A percentile compares a stretch with the other conserved stretches of the same genome.
These are phyloP conservation scores for Saccharomycopsis oosterbeekiorum DNA, from an alignment of 805 yeast genomes.

Conservation along the genomic window DNA sequence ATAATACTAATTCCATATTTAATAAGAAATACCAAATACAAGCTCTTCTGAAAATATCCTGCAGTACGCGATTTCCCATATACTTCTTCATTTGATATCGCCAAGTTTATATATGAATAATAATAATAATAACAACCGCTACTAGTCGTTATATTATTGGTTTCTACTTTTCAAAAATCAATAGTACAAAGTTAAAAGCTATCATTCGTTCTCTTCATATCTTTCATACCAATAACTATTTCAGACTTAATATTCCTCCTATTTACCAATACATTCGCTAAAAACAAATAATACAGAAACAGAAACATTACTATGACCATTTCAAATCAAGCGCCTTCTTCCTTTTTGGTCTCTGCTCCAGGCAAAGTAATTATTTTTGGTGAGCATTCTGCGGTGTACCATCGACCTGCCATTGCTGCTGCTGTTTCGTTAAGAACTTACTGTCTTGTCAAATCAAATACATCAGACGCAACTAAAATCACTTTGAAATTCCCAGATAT, in stretches of 20 bases:
- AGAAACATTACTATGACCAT: background rate
- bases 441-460: slow-evolving; percentile 46
- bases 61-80: background rate
- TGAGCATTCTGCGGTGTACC: slow-evolving; percentile 92
- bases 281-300: too few relatives aligned
- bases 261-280: background rate
- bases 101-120: background rate
- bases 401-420: slow-evolving; percentile 93
- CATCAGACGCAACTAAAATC: slow-evolving; percentile 32
- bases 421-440: slow-evolving; percentile 83
- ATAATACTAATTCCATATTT: background rate
- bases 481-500: slow-evolving; percentile 80
- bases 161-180: too few relatives aligned
- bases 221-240: too few relatives aligned
- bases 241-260: background rate
- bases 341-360: slow-evolving; percentile 83
- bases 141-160: too few relatives aligned
- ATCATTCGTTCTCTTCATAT: too few relatives aligned
- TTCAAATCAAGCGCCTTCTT: slow-evolving; percentile 21
- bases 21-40: background rate
- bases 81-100: background rate
- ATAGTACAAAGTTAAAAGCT: too few relatives aligned
- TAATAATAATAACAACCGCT: background rate
- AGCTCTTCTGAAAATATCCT: background rate
- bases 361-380: slow-evolving; percentile 95